phyloP scores from a whole-genome alignment of 2,329 filamentous ascomycete species.

The Aspergillus puulaauensis region DNA sequence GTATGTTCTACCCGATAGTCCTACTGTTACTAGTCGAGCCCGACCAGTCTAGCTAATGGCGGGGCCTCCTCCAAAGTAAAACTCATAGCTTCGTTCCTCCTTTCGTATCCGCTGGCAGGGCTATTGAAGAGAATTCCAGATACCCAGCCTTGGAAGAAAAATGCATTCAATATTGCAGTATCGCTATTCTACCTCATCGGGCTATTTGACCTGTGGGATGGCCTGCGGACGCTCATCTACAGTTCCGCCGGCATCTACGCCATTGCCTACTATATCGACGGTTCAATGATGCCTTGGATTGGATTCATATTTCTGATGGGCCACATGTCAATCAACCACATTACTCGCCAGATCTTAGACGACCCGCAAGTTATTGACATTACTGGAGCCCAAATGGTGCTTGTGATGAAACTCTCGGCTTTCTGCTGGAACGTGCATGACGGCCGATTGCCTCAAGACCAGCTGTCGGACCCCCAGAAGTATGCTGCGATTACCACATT shows the following conservation, averaged over 20 bases:
- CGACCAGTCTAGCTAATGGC: constrained; percentile 2
- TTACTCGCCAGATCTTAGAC: constrained; percentile 72
- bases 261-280: constrained; percentile 79
- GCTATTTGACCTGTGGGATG: constrained; percentile 88
- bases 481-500: constrained; percentile 74
- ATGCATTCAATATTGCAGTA: constrained; percentile 76
- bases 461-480: constrained; percentile 84
- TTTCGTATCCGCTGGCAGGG: constrained; percentile 89
- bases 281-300: constrained; percentile 96
- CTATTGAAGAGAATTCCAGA: constrained; percentile 90
- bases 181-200: constrained; percentile 90
- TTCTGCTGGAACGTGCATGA: constrained; percentile 99
- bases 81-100: constrained; percentile 82
- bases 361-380: constrained; percentile 74
- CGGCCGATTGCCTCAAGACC: constrained; percentile 72
- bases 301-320: constrained; percentile 93
- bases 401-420: constrained; percentile 94
- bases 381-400: constrained; percentile 93
- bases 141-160: constrained; percentile 77
- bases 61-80: constrained; percentile 64
- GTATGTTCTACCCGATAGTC: constrained; percentile 39
- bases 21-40: neutral
- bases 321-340: constrained; percentile 89
- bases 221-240: constrained; percentile 74
- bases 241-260: constrained; percentile 77